These are phyloP conservation scores for Nakaseomyces glabratus DNA, from an alignment of 1,139 yeast species.

Conservation along the genomic window DNA sequence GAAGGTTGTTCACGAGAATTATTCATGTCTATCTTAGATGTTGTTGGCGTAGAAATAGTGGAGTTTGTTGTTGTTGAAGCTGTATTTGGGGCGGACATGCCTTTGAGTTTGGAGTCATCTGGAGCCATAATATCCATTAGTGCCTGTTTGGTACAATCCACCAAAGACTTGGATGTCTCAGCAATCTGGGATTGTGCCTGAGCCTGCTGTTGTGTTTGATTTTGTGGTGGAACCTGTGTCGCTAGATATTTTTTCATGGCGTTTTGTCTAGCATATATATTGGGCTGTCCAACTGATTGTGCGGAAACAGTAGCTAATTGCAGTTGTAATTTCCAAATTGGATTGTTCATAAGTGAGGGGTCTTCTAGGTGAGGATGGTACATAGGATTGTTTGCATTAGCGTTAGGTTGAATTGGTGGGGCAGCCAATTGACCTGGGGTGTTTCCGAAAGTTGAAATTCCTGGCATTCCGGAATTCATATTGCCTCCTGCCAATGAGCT, in stretches of 20 bases:
- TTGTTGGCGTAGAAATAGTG: constrained; percentile 25
- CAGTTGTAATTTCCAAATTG: constrained; percentile 81
- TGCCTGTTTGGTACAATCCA: constrained; percentile 30
- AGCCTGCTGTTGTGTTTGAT: constrained; percentile 9
- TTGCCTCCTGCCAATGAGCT: constrained; percentile 1
- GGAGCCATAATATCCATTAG: constrained; percentile 28
- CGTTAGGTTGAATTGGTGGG: constrained; percentile 4
- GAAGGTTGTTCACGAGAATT: constrained; percentile 20
- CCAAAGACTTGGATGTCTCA: constrained; percentile 30
- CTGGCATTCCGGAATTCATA: constrained; percentile 7
- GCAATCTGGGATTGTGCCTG: constrained; percentile 14
- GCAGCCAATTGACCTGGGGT: background rate
- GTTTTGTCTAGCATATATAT: constrained; percentile 85
- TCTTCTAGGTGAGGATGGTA: constrained; percentile 42
- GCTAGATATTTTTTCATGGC: constrained; percentile 49
- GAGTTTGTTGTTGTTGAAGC: constrained; percentile 8
- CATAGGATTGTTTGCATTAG: constrained; percentile 30
- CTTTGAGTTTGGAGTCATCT: background rate
- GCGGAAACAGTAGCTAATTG: constrained; percentile 75
- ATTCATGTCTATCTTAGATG: constrained; percentile 28
- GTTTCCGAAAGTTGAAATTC: background rate
- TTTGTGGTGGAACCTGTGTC: constrained; percentile 40
- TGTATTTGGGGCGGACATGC: constrained; percentile 3
- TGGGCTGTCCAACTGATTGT: constrained; percentile 57
- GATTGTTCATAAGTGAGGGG: constrained; percentile 37